A percentile compares a stretch with the other conserved stretches of the same genome.
These are phyloP conservation scores for Geotrichum klebahnii DNA, from an alignment of 1,139 yeast genomes.

Conservation along the genomic window DNA sequence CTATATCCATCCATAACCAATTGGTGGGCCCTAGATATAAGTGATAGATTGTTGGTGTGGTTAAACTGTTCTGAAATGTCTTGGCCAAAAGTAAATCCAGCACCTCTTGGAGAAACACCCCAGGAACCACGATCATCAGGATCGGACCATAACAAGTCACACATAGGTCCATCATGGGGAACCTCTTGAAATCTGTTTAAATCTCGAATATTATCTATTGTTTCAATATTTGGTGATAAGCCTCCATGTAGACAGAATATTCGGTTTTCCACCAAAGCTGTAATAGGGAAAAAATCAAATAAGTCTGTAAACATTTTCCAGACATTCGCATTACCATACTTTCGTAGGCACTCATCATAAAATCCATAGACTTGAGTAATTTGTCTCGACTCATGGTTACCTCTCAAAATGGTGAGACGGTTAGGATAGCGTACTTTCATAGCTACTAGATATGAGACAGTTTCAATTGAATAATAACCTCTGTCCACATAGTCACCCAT, in stretches of 20 bases:
- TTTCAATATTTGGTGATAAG: constrained; percentile 77
- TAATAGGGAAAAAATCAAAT: constrained; percentile 79
- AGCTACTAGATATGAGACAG: constrained; percentile 61
- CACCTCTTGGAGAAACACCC: constrained; percentile 94
- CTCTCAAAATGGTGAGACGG: constrained; percentile 75
- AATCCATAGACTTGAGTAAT: constrained; percentile 93
- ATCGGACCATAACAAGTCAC: constrained; percentile 90
- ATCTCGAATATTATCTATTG: constrained; percentile 74
- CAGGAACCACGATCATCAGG: constrained; percentile 93
- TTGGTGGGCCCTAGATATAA: constrained; percentile 91
- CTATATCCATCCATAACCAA: constrained; percentile 90
- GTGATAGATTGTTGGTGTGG: constrained; percentile 65
- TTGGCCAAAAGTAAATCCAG: constrained; percentile 88
- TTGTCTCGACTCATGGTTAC: constrained; percentile 89
- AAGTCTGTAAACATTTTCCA: constrained; percentile 91
- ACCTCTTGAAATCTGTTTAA: constrained; percentile 86
- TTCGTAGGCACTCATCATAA: constrained; percentile 86
- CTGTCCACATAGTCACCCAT: constrained; percentile 92
- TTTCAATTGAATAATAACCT: constrained; percentile 87
- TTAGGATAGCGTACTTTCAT: constrained; percentile 82
- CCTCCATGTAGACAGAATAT: constrained; percentile 88
- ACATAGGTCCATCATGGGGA: constrained; percentile 96
- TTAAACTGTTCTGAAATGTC: constrained; percentile 78
- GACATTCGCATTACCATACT: constrained; percentile 84
- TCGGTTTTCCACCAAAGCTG: constrained; percentile 77